A percentile compares a stretch with the other conserved stretches of the same genome.
phyloP scores from a whole-genome alignment of 345 rosid genomes.

The Populus pruinosa region DNA sequence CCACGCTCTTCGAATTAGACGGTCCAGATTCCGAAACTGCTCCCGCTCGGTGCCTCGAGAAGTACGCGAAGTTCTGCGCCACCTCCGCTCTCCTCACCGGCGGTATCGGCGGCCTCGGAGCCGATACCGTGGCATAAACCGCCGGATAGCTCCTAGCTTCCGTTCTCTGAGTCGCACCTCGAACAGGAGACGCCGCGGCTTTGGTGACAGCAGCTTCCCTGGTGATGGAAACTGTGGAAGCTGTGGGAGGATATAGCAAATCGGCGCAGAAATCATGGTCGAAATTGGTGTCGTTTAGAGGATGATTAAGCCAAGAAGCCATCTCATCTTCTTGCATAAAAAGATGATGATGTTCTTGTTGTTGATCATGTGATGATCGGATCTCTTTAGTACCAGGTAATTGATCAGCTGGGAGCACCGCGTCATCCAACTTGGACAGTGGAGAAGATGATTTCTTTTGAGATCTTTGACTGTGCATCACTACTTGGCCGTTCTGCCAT shows the following conservation, averaged over 20 bases:
- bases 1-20: slow-evolving; percentile 37
- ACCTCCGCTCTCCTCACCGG: slow-evolving; percentile 34
- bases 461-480: slow-evolving; percentile 56
- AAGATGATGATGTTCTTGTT: slow-evolving; percentile 37
- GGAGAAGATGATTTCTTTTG: slow-evolving; percentile 34
- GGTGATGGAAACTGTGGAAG: slow-evolving; percentile 29
- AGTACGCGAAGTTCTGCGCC: slow-evolving; percentile 54
- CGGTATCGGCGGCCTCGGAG: slow-evolving; percentile 47
- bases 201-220: not conserved
- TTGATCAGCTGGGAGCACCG: slow-evolving; percentile 10
- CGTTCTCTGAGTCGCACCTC: slow-evolving; percentile 13
- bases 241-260: slow-evolving; percentile 40
- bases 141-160: slow-evolving; percentile 9
- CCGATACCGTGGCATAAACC: slow-evolving; percentile 12
- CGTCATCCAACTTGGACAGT: slow-evolving; percentile 29
- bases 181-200: slow-evolving; percentile 11
- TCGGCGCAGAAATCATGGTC: slow-evolving; percentile 65
- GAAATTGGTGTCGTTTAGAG: slow-evolving; percentile 48
- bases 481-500: slow-evolving; percentile 91
- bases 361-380: slow-evolving; percentile 26
- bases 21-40: slow-evolving; percentile 38
- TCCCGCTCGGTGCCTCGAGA: slow-evolving; percentile 44
- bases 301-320: slow-evolving; percentile 87
- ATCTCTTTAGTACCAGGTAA: slow-evolving; percentile 20
- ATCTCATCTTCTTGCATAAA: slow-evolving; percentile 90